phyloP scores from a whole-genome alignment of 352 stramenopile genomes.

The Blastocystis sp. region DNA sequence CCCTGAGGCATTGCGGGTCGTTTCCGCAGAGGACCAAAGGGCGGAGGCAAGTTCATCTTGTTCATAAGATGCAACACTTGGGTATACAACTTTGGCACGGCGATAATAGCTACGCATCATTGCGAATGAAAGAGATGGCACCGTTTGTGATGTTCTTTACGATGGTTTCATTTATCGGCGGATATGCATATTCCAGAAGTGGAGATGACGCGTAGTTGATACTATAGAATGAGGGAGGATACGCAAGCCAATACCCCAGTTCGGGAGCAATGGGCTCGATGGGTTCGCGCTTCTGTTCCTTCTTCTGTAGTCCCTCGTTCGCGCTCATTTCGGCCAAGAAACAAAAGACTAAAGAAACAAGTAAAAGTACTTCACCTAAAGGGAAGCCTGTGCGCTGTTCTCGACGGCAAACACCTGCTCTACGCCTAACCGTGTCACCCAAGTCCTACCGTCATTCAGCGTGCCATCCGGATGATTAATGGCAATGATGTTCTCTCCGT shows the following conservation, averaged over 20 bases:
- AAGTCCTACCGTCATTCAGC: neutral
- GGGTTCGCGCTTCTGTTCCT: neutral
- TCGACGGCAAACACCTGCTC: neutral
- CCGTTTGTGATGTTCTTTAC: constrained; percentile 86
- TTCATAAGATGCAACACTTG: constrained; percentile 89
- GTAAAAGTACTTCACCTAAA: constrained; percentile 1
- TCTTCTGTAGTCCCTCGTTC: neutral
- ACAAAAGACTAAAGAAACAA: constrained; percentile 41
- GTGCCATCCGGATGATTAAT: constrained; percentile 57
- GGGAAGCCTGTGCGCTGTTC: neutral
- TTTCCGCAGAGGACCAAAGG: constrained; percentile 77
- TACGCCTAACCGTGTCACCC: neutral
- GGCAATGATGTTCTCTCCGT: constrained; percentile 53
- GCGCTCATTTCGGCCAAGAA: constrained; percentile 31
- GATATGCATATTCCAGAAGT: constrained; percentile 86
- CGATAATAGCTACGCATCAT: constrained; percentile 81
- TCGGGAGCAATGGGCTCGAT: constrained; percentile 67
- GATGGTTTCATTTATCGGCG: constrained; percentile 81
- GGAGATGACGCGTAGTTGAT: constrained; percentile 85
- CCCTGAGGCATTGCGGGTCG: constrained; percentile 8
- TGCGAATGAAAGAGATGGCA: constrained; percentile 72
- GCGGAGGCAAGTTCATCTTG: constrained; percentile 86
- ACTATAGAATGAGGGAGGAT: constrained; percentile 76
- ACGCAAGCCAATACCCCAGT: neutral
- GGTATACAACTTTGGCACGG: constrained; percentile 85